A percentile compares a stretch with the other conserved stretches of the same genome.
phyloP scores from a whole-genome alignment of 2,329 filamentous ascomycete species.

The Biscogniauxia sp. region DNA sequence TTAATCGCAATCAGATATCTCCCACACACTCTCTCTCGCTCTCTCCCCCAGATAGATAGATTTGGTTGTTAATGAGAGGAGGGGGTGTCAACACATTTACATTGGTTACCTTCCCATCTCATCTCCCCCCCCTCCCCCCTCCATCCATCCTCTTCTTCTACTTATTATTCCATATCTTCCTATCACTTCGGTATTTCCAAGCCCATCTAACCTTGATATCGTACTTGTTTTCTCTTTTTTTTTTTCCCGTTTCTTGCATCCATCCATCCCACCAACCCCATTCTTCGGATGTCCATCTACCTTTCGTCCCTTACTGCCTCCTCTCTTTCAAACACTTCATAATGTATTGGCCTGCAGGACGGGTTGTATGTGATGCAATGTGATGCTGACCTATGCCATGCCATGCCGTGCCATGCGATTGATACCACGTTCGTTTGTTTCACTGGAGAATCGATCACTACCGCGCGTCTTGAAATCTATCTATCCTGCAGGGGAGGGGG shows the following conservation, averaged over 20 bases:
- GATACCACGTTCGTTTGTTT: slow-evolving; percentile 25
- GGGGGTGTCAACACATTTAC: too few relatives aligned
- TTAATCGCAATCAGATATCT: too few relatives aligned
- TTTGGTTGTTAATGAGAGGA: too few relatives aligned
- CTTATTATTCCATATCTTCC: too few relatives aligned
- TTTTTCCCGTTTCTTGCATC: neutral
- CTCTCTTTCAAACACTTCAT: neutral
- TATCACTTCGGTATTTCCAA: too few relatives aligned
- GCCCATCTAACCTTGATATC: too few relatives aligned
- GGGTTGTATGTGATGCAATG: neutral
- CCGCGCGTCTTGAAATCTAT: slow-evolving; percentile 16
- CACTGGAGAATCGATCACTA: slow-evolving; percentile 23
- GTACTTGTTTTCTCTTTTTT: neutral
- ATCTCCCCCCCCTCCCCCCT: too few relatives aligned
- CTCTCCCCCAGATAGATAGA: too few relatives aligned
- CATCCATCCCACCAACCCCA: neutral
- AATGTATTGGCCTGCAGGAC: neutral
- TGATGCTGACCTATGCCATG: neutral
- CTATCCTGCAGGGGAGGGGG: neutral
- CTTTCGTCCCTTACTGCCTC: neutral
- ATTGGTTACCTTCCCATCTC: too few relatives aligned
- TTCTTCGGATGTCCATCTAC: neutral
- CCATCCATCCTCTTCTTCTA: too few relatives aligned
- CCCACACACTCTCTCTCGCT: too few relatives aligned
- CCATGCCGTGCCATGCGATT: slow-evolving; percentile 12